Evolutionary conservation across 768 basidiomycete species (phyloP), one percentile per base, ranked within the genome.

Genomic region (Suillus subluteus): DNA sequence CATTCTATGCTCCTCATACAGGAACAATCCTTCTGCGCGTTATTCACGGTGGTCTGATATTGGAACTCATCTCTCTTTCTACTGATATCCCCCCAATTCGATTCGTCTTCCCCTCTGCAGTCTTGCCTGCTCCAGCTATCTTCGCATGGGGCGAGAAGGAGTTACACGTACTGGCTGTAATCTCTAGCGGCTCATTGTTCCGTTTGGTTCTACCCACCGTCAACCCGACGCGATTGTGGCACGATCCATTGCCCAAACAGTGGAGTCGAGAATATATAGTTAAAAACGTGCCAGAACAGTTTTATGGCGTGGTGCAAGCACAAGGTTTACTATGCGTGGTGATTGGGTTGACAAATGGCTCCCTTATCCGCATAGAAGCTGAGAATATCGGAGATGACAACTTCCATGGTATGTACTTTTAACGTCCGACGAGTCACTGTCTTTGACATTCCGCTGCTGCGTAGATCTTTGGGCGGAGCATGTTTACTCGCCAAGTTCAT

Each of bases 61-160:
- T 94, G 52, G 92, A 96, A 73, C 85, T 96, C 56, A 73, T 88
- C 44, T 92, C 93, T n/a, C 80, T 94, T 55, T 87, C 91, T 6
- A 83, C 84, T 1, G 80, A 87, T 69, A 80, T 88, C 3, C 81
- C 84, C 40, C 88, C 93, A 21, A 84, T 95, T 68, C 88, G 92
- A 65, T 87, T 96, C 74, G 82, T 91, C 69, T 93, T 94, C 71
- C 92, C 93, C 44, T 87, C 91, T 12, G 73, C 84, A 44, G 76
- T 95, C 61, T 76, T 92, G 35, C 82, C 89, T 15, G 79, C 83
- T 58, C 93, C 94, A 3, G 84, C 88, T 26, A 73, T 95, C 62
- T 85, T 91, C 71, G 74, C 88, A 21, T 82, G 76, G 62, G 72
- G 77, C 6, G 71, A 77, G 16, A 73, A 78, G 41, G 85, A 82